Base-by-base conservation (phyloP, 1,139 yeast species). In the Suhomyces bribrorum region DNA sequence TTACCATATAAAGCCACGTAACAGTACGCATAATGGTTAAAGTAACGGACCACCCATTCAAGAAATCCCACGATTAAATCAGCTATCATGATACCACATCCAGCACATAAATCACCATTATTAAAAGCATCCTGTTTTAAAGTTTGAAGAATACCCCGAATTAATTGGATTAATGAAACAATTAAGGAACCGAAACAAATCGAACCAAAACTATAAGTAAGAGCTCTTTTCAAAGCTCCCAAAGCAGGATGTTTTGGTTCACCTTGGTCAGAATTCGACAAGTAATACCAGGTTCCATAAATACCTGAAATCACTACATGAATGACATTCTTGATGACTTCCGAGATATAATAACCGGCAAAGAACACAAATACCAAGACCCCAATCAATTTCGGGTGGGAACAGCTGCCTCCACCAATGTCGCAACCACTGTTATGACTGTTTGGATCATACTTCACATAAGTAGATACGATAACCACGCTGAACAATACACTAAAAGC, bases 261-360 rank as follows among this genome's bases (percentile, higher is more conserved):
- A 5, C 95, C 95, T 53, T 84, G 86, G 54, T 84, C 90, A 2
- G 89, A 77, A 46, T 74, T 75, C 31, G 87, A 77, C 57, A 86
- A 71, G 59, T 85, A 89, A 62, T 87, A 89, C 96, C 97, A 89
- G 5, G 94, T 79, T 14, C 97, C 97, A 57, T 78, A 90, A 25
- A 89, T 79, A 24, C 96, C 96, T 16, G 92, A 75, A 42, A 88
- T 82, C 1, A 92, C 81, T 28, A 85, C 86, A 57, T 90, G 96
- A 39, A 89, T 82, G n/a, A 86, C 77, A 53, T 86, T 88, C 64
- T 82, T 81, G 46, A 87, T 72, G 18, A 89, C 95, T 60, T 89
- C 97, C 8, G 94, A 74, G 45, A 88, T 84, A 61, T 83, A 86
- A 56, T 78, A 88, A 11, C 95, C 96, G 5, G 95, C 88, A 62